Conservation (phyloP, 2,329 filamentous ascomycete genomes). For the Neonectria magnoliae region DNA sequence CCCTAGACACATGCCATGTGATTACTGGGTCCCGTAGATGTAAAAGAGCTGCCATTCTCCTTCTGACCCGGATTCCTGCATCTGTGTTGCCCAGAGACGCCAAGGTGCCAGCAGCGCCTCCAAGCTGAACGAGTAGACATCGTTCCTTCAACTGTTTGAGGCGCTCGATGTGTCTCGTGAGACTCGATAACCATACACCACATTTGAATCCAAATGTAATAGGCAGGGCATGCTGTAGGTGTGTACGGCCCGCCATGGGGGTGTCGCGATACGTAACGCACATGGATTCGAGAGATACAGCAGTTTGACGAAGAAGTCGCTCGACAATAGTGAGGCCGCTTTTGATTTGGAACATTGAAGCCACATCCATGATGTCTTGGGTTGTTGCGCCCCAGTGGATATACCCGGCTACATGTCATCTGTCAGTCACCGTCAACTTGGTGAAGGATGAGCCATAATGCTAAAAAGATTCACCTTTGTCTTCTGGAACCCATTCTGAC, state of each 20-base stretch:
- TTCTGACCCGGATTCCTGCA: slow-evolving; percentile 60
- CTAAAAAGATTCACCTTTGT: slow-evolving; percentile 7
- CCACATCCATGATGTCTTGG: slow-evolving; percentile 68
- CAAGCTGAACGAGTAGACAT: slow-evolving; percentile 64
- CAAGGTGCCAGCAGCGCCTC: slow-evolving; percentile 66
- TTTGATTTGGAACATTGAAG: slow-evolving; percentile 63
- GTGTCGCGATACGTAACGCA: slow-evolving; percentile 60
- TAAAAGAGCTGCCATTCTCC: slow-evolving; percentile 59
- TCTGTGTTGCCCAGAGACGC: slow-evolving; percentile 61
- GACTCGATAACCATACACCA: slow-evolving; percentile 62
- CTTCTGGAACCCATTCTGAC: slow-evolving; percentile 27
- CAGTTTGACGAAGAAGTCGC: slow-evolving; percentile 54
- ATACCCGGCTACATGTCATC: slow-evolving; percentile 45
- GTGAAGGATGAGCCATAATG: not conserved
- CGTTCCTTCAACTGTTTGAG: slow-evolving; percentile 58
- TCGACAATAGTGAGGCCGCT: slow-evolving; percentile 59
- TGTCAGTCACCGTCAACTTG: slow-evolving; percentile 36
- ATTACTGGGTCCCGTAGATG: slow-evolving; percentile 60
- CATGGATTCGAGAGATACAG: slow-evolving; percentile 55
- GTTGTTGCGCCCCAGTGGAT: slow-evolving; percentile 69
- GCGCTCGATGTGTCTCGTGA: slow-evolving; percentile 59
- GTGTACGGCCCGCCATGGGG: slow-evolving; percentile 66
- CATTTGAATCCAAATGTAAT: slow-evolving; percentile 68
- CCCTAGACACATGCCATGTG: slow-evolving; percentile 66
- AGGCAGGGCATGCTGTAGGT: slow-evolving; percentile 65